phyloP scores from a whole-genome alignment of 192 early-diverging fungal genomes.

The Jimgerdemannia lactiflua region DNA sequence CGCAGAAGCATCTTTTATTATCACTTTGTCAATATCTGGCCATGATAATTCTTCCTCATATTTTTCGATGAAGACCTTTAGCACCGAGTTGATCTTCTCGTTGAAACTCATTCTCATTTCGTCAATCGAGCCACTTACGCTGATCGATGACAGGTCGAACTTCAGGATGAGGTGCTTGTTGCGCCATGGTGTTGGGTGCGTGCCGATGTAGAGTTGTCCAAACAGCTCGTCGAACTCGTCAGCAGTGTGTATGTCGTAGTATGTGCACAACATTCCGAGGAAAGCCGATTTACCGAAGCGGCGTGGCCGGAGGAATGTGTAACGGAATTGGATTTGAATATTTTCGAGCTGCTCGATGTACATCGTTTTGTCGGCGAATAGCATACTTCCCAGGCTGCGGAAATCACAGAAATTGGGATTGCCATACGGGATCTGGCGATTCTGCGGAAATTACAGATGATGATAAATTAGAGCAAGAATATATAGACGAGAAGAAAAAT shows the following conservation, averaged over 20 bases:
- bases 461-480: constrained; percentile 18
- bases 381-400: constrained; percentile 17
- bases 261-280: constrained; percentile 32
- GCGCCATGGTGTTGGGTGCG: constrained; percentile 23
- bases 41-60: constrained; percentile 12
- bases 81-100: constrained; percentile 15
- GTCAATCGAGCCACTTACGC: constrained; percentile 12
- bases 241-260: constrained; percentile 29
- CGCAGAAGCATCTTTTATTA: constrained; percentile 12
- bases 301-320: constrained; percentile 25
- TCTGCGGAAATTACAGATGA: not conserved
- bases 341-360: no score
- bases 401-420: constrained; percentile 22
- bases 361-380: constrained; percentile 36
- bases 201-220: constrained; percentile 32
- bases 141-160: constrained; percentile 30
- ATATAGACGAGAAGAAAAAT: constrained; percentile 1
- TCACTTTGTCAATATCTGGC: constrained; percentile 8
- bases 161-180: constrained; percentile 34
- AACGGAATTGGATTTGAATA: constrained; percentile 16
- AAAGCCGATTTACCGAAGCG: constrained; percentile 30
- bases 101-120: constrained; percentile 19
- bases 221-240: constrained; percentile 27
- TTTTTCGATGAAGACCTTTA: constrained; percentile 13
- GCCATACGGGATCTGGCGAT: constrained; percentile 17